These are phyloP conservation scores for Neoascochyta sp. DNA, from an alignment of 2,329 filamentous ascomycete species.

Conservation along the genomic window DNA sequence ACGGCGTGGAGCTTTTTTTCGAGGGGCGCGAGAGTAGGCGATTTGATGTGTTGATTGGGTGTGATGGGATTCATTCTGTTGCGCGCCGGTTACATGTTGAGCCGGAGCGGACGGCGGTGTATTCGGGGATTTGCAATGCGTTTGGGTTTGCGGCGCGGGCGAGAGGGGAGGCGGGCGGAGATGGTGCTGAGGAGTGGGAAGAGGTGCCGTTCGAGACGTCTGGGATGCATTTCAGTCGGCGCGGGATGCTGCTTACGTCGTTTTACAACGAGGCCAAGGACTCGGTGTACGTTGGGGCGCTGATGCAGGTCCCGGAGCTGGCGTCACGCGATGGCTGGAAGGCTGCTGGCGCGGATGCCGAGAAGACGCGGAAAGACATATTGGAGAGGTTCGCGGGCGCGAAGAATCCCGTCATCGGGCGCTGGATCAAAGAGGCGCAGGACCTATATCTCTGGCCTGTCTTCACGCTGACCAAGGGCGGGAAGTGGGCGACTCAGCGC, in stretches of 20 bases:
- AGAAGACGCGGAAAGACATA: conserved; percentile 43
- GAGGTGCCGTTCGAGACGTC: conserved; percentile 44
- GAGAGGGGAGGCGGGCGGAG: conserved; percentile 15
- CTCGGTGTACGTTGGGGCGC: conserved; percentile 43
- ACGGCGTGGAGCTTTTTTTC: conserved; percentile 44
- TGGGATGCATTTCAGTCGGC: conserved; percentile 46
- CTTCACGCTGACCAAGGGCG: conserved; percentile 43
- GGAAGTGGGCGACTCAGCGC: conserved; percentile 45
- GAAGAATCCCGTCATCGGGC: conserved; percentile 34
- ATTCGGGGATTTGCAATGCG: conserved; percentile 46
- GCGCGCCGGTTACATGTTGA: conserved; percentile 46
- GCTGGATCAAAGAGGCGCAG: conserved; percentile 42
- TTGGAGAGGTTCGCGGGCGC: conserved; percentile 41
- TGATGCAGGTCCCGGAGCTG: conserved; percentile 45
- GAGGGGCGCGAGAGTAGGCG: conserved; percentile 43
- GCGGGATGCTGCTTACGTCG: conserved; percentile 45
- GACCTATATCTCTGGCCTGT: conserved; percentile 48
- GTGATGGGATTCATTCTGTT: conserved; percentile 52
- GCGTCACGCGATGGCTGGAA: conserved; percentile 46
- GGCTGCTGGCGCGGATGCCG: conserved; percentile 42
- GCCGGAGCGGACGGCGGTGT: conserved; percentile 41
- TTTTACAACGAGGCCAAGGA: conserved; percentile 38
- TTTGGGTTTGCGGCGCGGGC: conserved; percentile 45
- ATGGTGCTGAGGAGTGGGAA: conserved; percentile 26
- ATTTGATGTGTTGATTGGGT: conserved; percentile 53